phyloP scores from a whole-genome alignment of 2,329 filamentous ascomycete genomes.

The Lithohypha guttulata region DNA sequence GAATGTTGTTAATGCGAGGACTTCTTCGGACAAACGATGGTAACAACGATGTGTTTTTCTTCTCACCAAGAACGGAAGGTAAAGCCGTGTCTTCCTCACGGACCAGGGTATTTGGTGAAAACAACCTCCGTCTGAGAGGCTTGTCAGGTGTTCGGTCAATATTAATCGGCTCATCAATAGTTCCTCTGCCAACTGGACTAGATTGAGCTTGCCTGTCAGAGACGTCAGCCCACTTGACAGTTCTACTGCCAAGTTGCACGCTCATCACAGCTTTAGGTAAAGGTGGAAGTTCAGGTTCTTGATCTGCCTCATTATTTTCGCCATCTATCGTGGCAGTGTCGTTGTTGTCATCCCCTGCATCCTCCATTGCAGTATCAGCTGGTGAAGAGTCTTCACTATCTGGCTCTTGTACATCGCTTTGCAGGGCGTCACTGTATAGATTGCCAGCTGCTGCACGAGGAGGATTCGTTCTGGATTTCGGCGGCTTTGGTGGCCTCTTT shows the following conservation, averaged over 20 bases:
- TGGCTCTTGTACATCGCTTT: slow-evolving; percentile 26
- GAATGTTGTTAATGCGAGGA: slow-evolving; percentile 22
- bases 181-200: slow-evolving; percentile 43
- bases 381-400: slow-evolving; percentile 30
- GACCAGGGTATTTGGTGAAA: slow-evolving; percentile 25
- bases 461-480: slow-evolving; percentile 27
- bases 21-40: slow-evolving; percentile 21
- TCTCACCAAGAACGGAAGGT: background rate
- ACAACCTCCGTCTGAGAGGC: slow-evolving; percentile 37
- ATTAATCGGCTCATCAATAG: slow-evolving; percentile 33
- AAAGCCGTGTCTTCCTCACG: background rate
- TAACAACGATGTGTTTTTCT: slow-evolving; percentile 3
- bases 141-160: slow-evolving; percentile 44
- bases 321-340: slow-evolving; percentile 27
- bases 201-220: slow-evolving; percentile 45
- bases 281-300: slow-evolving; percentile 27
- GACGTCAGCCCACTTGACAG: slow-evolving; percentile 6
- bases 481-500: slow-evolving; percentile 20
- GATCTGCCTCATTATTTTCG: slow-evolving; percentile 26
- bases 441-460: slow-evolving; percentile 22
- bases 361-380: slow-evolving; percentile 19
- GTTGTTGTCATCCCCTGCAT: slow-evolving; percentile 17
- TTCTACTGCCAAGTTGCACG: slow-evolving; percentile 27
- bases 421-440: slow-evolving; percentile 7
- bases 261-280: slow-evolving; percentile 37